phyloP scores from a whole-genome alignment of 805 yeast genomes.

The Myxozyma geophila region DNA sequence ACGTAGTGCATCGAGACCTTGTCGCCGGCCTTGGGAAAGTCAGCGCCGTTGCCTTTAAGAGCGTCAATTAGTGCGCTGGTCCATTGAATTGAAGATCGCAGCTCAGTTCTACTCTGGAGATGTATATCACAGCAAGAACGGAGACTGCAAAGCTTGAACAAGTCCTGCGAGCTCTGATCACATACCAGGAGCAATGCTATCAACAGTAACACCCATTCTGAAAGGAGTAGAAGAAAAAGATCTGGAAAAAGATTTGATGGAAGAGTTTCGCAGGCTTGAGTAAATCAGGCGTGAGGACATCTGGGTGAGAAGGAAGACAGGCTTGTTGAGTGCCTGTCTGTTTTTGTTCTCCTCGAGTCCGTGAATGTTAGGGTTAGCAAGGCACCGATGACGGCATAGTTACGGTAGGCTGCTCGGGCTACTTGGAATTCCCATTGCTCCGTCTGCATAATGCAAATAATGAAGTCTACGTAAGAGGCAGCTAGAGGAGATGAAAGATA shows the following conservation, averaged over 20 bases:
- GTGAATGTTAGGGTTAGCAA: constrained; percentile 2
- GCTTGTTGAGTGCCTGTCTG: background rate
- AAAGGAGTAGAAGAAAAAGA: constrained; percentile 26
- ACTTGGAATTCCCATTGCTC: too few relatives aligned
- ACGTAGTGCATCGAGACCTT: constrained; percentile 91
- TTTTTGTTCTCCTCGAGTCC: background rate
- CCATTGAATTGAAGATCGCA: too few relatives aligned
- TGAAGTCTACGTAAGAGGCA: too few relatives aligned
- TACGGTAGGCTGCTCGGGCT: too few relatives aligned
- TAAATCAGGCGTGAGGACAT: constrained; percentile 17
- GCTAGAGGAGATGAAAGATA: background rate
- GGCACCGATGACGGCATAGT: constrained; percentile 10
- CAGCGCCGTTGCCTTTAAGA: constrained; percentile 75
- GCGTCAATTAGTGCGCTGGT: background rate
- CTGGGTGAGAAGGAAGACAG: background rate
- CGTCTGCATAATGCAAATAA: too few relatives aligned
- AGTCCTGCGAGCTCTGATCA: background rate
- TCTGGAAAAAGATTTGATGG: constrained; percentile 6
- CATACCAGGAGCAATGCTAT: constrained; percentile 47
- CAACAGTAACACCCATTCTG: constrained; percentile 49
- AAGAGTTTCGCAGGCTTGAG: constrained; percentile 2
- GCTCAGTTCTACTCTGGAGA: too few relatives aligned
- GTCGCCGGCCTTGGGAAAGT: constrained; percentile 87
- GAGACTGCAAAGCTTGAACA: background rate
- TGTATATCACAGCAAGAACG: too few relatives aligned